A percentile compares a stretch with the other conserved stretches of the same genome.
Conservation (phyloP, 495 filamentous ascomycete species). For the Cladorrhinum samala region DNA sequence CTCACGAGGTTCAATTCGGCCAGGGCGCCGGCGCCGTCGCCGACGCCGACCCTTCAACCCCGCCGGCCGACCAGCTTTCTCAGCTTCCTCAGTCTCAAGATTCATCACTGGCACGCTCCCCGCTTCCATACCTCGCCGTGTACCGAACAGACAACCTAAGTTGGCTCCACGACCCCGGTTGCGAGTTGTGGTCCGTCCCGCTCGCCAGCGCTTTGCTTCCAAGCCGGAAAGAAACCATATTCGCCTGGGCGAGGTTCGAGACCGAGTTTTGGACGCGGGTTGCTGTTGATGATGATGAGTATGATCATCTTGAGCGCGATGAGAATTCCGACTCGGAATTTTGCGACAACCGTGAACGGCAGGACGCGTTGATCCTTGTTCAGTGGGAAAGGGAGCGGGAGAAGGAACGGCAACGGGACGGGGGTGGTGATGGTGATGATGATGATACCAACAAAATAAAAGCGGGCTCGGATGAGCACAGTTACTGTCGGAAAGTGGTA, state of each 20-base stretch:
- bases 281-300: not conserved
- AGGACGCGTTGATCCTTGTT: too few relatives aligned
- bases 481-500: too few relatives aligned
- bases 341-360: too few relatives aligned
- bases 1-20: too few relatives aligned
- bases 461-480: too few relatives aligned
- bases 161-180: conserved; percentile 6
- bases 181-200: conserved; percentile 8
- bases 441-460: too few relatives aligned
- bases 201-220: conserved; percentile 1
- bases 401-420: too few relatives aligned
- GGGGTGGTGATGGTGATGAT: too few relatives aligned
- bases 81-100: conserved; percentile 1
- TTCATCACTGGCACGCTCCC: conserved; percentile 6
- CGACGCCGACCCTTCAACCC: not conserved
- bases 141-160: conserved; percentile 22
- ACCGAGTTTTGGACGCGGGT: not conserved
- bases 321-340: not conserved
- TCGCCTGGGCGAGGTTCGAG: conserved; percentile 10
- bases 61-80: too few relatives aligned
- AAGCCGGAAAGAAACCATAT: conserved; percentile 2
- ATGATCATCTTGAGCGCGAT: not conserved
- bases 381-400: too few relatives aligned
- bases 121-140: conserved; percentile 19
- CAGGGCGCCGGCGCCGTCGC: too few relatives aligned